Evolutionary conservation across 768 basidiomycete genomes (phyloP).

Genomic region (Tylopilus sp.): DNA sequence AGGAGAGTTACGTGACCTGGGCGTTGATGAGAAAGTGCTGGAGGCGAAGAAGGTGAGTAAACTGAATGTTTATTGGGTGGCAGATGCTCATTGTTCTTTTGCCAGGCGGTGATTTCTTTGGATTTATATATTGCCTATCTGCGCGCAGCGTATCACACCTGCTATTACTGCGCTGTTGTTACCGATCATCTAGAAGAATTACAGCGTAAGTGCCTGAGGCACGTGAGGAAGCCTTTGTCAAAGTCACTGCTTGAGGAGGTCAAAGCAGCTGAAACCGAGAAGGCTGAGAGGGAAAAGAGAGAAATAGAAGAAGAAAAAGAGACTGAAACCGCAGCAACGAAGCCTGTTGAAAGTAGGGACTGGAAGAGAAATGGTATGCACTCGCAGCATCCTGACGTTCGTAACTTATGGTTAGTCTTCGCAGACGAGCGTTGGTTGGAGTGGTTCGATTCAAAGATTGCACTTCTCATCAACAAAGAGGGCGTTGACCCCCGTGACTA

Average conservation of each 20-base stretch:
- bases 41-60: conserved; percentile 67
- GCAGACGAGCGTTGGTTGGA: conserved; percentile 88
- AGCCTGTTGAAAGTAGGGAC: conserved; percentile 44
- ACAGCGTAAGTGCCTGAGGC: conserved; percentile 90
- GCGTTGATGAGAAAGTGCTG: conserved; percentile 61
- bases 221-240: conserved; percentile 75
- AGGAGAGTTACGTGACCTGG: conserved; percentile 65
- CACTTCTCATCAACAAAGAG: conserved; percentile 72
- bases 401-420: conserved; percentile 9
- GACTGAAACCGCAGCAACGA: conserved; percentile 25
- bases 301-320: conserved; percentile 41
- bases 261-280: conserved; percentile 50
- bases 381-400: background rate
- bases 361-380: conserved; percentile 67
- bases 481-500: conserved; percentile 84
- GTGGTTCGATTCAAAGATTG: conserved; percentile 83
- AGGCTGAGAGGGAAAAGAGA: conserved; percentile 44
- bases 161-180: conserved; percentile 96
- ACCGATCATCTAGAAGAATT: conserved; percentile 94
- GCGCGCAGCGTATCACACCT: conserved; percentile 88
- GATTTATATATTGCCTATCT: conserved; percentile 94
- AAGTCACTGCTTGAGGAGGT: conserved; percentile 60
- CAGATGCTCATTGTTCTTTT: conserved; percentile 20
- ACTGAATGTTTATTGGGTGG: conserved; percentile 10
- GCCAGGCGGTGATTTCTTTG: conserved; percentile 72